Conservation (phyloP, 192 early-diverging fungal species). For the Backusella parvicylindrica region DNA sequence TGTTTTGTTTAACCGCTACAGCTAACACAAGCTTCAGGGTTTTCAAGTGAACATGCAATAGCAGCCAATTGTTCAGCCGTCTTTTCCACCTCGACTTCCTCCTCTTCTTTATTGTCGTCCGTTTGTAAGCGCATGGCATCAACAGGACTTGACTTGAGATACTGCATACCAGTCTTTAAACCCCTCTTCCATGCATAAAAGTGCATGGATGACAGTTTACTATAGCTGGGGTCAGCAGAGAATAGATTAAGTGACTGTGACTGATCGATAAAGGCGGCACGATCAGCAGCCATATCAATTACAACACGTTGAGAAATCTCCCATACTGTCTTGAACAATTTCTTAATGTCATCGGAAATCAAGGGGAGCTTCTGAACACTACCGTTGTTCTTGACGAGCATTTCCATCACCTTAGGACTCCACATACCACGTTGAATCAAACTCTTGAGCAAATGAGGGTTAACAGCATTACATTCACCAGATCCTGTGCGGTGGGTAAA, state of each 20-base stretch:
- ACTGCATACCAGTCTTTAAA: slow-evolving; percentile 98
- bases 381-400: slow-evolving; percentile 89
- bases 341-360: slow-evolving; percentile 80
- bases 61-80: slow-evolving; percentile 30
- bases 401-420: slow-evolving; percentile 91
- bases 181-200: slow-evolving; percentile 97
- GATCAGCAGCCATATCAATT: slow-evolving; percentile 93
- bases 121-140: slow-evolving; percentile 98
- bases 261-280: slow-evolving; percentile 96
- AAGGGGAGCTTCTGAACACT: slow-evolving; percentile 73
- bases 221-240: slow-evolving; percentile 82
- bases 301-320: slow-evolving; percentile 90
- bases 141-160: slow-evolving; percentile 83
- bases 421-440: slow-evolving; percentile 87
- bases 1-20: slow-evolving; percentile 67
- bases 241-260: slow-evolving; percentile 94
- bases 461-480: slow-evolving; percentile 97
- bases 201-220: slow-evolving; percentile 95
- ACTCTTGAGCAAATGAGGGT: slow-evolving; percentile 90
- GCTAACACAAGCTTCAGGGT: slow-evolving; percentile 88
- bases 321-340: slow-evolving; percentile 94
- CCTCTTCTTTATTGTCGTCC: slow-evolving; percentile 63
- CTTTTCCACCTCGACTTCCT: not conserved
- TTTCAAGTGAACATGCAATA: slow-evolving; percentile 57
- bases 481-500: slow-evolving; percentile 88